Percentiles rank a stretch among this genome's conserved stretches.
These are phyloP conservation scores for Symbiodinium pilosum DNA, from an alignment of 73 alveolate genomes.

Conservation along the genomic window DNA sequence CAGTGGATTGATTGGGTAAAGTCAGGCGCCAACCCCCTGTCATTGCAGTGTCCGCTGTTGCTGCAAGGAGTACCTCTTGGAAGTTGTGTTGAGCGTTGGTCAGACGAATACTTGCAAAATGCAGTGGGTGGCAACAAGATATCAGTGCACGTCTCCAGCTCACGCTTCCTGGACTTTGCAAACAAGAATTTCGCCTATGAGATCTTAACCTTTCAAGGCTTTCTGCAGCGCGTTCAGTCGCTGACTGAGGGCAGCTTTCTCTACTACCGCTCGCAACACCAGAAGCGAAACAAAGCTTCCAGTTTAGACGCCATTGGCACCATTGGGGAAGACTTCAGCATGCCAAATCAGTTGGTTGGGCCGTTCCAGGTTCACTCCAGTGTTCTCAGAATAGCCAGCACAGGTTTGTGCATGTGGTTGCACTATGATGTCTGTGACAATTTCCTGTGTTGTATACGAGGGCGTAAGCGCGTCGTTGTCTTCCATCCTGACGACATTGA, in stretches of 20 bases:
- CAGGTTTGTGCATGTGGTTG: slow-evolving; percentile 69
- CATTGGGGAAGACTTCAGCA: slow-evolving; percentile 8
- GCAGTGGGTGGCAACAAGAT: not conserved
- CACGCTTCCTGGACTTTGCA: slow-evolving; percentile 26
- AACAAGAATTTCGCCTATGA: slow-evolving; percentile 8
- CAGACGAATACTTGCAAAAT: not conserved
- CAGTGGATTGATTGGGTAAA: not conserved
- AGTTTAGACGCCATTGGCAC: slow-evolving; percentile 5
- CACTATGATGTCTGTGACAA: slow-evolving; percentile 59
- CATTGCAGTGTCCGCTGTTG: not conserved
- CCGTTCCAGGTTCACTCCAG: slow-evolving; percentile 31
- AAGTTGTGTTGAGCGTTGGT: slow-evolving; percentile 14
- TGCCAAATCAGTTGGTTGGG: not conserved
- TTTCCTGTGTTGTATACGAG: slow-evolving; percentile 53
- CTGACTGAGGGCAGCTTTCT: not conserved
- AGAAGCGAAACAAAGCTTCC: slow-evolving; percentile 22
- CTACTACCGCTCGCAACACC: slow-evolving; percentile 38
- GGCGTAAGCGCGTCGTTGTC: slow-evolving; percentile 42
- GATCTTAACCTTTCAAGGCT: not conserved
- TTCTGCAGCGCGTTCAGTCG: slow-evolving; percentile 24
- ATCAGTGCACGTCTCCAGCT: slow-evolving; percentile 20
- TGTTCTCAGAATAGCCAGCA: slow-evolving; percentile 46
- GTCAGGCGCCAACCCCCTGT: not conserved
- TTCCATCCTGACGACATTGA: slow-evolving; percentile 67
- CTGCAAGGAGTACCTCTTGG: not conserved